phyloP scores from a whole-genome alignment of 140 eudicot species.

The Flaveria floridana region DNA sequence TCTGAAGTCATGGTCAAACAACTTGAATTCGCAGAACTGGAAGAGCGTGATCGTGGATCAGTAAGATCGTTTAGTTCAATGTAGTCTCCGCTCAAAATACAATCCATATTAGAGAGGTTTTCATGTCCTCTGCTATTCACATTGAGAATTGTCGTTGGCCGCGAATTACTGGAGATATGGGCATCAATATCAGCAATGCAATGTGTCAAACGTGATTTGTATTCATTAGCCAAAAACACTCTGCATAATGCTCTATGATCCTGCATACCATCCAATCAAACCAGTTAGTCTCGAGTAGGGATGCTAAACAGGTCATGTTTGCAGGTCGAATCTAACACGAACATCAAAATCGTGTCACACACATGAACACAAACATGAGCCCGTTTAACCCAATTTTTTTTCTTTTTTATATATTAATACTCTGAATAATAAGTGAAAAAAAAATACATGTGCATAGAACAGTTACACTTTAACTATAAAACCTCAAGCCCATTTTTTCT shows the following conservation, averaged over 20 bases:
- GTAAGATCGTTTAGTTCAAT: slow-evolving; percentile 62
- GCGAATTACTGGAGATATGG: no score
- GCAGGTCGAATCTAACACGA: not conserved
- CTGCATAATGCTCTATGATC: slow-evolving; percentile 55
- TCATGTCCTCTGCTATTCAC: no score
- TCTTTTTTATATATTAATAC: not conserved
- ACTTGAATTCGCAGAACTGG: slow-evolving; percentile 62
- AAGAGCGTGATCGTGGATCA: slow-evolving; percentile 41
- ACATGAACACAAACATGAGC: not conserved
- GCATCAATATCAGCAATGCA: slow-evolving; percentile 15
- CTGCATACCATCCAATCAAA: slow-evolving; percentile 41
- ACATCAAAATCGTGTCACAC: not conserved
- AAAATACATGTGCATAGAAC: not conserved
- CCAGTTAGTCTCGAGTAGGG: not conserved
- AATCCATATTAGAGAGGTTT: slow-evolving; percentile 22
- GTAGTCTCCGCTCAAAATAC: slow-evolving; percentile 48
- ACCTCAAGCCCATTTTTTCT: not conserved
- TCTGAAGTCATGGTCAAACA: slow-evolving; percentile 54
- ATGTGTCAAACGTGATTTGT: slow-evolving; percentile 2
- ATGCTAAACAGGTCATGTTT: not conserved
- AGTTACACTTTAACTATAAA: not conserved
- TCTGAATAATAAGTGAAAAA: not conserved
- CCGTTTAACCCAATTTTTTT: not conserved
- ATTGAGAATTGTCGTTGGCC: no score
- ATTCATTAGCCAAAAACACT: slow-evolving; percentile 40